These are phyloP conservation scores for Chrysopogon serrulatus DNA, from an alignment of 176 grass and related monocot genomes.

Conservation along the genomic window DNA sequence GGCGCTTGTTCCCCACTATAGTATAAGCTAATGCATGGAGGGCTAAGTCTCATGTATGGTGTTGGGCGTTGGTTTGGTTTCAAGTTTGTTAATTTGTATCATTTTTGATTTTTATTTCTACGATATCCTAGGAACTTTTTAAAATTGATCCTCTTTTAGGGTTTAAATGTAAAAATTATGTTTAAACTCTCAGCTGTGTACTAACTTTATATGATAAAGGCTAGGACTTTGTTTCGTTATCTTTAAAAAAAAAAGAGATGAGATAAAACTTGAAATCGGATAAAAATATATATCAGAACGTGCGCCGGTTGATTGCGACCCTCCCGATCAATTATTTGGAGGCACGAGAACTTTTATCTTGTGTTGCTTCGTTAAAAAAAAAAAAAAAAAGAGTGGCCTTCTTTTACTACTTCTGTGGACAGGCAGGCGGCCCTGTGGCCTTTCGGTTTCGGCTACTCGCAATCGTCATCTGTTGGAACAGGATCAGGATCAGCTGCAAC, in stretches of 20 bases:
- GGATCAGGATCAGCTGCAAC: background rate
- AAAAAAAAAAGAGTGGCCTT: background rate
- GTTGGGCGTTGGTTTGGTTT: rapidly evolving
- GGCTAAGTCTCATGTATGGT: background rate
- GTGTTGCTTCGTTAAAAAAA: background rate
- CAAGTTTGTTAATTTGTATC: too few species aligned
- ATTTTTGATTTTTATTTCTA: too few species aligned
- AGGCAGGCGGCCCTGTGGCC: background rate
- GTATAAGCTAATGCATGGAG: too few species aligned
- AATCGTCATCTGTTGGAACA: background rate
- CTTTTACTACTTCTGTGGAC: background rate
- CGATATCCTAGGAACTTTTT: too few species aligned
- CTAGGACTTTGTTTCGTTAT: too few species aligned
- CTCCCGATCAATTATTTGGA: background rate
- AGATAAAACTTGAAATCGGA: background rate
- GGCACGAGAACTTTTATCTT: background rate
- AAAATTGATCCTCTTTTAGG: too few species aligned
- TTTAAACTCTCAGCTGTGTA: too few species aligned
- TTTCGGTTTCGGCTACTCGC: background rate
- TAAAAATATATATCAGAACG: background rate
- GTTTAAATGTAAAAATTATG: too few species aligned
- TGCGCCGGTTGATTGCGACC: background rate
- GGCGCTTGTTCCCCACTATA: too few species aligned
- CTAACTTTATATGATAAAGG: too few species aligned
- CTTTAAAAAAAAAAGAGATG: too few species aligned